These are phyloP conservation scores for Candida ortonii DNA, from an alignment of 805 yeast genomes.

Conservation along the genomic window DNA sequence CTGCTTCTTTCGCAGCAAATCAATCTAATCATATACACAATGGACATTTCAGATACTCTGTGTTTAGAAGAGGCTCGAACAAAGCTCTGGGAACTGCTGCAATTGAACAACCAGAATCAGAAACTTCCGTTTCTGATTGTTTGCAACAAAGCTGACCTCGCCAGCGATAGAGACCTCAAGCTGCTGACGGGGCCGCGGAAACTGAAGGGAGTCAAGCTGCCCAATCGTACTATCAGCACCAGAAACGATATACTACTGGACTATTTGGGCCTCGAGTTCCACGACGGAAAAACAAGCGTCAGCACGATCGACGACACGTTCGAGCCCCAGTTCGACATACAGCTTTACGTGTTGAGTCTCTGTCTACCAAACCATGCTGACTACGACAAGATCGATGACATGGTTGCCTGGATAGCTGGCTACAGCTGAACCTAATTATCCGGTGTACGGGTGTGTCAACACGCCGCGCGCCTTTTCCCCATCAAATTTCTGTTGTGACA, in stretches of 20 bases:
- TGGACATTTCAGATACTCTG: constrained; percentile 31
- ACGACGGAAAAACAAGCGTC: constrained; percentile 2
- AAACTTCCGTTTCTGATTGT: constrained; percentile 27
- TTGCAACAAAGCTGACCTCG: constrained; percentile 31
- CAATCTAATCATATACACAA: constrained; percentile 25
- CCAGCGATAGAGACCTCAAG: constrained; percentile 18
- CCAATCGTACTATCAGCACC: constrained; percentile 8
- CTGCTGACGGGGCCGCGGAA: constrained; percentile 7
- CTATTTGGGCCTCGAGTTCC: constrained; percentile 19
- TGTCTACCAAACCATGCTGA: constrained; percentile 7
- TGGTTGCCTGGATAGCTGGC: constrained; percentile 24
- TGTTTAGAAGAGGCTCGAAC: constrained; percentile 23
- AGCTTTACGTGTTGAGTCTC: constrained; percentile 24
- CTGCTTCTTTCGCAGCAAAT: constrained; percentile 7
- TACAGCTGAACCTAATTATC: too few relatives aligned
- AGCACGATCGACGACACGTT: constrained; percentile 2
- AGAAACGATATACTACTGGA: constrained; percentile 16
- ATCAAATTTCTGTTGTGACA: too few relatives aligned
- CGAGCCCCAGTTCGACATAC: constrained; percentile 23
- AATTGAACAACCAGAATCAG: constrained; percentile 17
- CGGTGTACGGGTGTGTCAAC: too few relatives aligned
- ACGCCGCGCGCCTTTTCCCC: too few relatives aligned
- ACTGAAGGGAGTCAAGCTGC: constrained; percentile 9
- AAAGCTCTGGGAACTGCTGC: constrained; percentile 21
- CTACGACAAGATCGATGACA: constrained; percentile 16